Evolutionary conservation across 805 yeast species (phyloP).

Genomic region (Ogataea pignaliae): DNA sequence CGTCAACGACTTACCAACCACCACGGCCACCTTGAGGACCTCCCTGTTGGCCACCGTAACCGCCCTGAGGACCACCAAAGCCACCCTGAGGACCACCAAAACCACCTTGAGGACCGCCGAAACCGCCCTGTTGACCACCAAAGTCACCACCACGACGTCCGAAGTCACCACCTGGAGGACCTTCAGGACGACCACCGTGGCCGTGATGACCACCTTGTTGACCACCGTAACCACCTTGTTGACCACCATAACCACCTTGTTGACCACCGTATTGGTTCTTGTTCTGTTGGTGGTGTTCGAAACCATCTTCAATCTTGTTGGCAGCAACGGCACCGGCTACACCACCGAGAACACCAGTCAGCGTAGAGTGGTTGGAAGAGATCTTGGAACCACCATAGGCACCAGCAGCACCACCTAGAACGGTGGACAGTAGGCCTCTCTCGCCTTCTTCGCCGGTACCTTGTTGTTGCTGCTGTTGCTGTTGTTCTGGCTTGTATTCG

Average conservation of each 20-base stretch:
- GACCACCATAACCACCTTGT: constrained; percentile 4
- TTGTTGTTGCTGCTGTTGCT: constrained; percentile 25
- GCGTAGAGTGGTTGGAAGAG: constrained; percentile 36
- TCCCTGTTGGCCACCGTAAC: constrained; percentile 13
- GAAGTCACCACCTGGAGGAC: constrained; percentile 4
- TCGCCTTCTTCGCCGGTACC: constrained; percentile 30
- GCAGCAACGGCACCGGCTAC: constrained; percentile 52
- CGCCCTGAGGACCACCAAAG: constrained; percentile 20
- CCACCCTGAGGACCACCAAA: constrained; percentile 14
- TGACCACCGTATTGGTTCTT: constrained; percentile 9
- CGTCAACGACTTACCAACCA: constrained; percentile 2
- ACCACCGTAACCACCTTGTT: constrained; percentile 8
- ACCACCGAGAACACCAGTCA: constrained; percentile 50
- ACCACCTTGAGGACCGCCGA: constrained; percentile 20
- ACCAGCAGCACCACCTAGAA: constrained; percentile 51
- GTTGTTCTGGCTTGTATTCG: constrained; percentile 27
- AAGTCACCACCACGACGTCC: constrained; percentile 10
- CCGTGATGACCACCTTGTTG: constrained; percentile 13
- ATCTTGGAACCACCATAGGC: constrained; percentile 47
- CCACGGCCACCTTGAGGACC: constrained; percentile 17
- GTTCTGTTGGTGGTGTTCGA: constrained; percentile 17
- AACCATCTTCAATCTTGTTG: constrained; percentile 40
- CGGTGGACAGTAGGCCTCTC: constrained; percentile 40
- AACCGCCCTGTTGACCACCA: constrained; percentile 8
- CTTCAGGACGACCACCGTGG: constrained; percentile 8